These are phyloP conservation scores for Phylloporus rhodoxanthus DNA, from an alignment of 768 basidiomycete genomes.

Conservation along the genomic window DNA sequence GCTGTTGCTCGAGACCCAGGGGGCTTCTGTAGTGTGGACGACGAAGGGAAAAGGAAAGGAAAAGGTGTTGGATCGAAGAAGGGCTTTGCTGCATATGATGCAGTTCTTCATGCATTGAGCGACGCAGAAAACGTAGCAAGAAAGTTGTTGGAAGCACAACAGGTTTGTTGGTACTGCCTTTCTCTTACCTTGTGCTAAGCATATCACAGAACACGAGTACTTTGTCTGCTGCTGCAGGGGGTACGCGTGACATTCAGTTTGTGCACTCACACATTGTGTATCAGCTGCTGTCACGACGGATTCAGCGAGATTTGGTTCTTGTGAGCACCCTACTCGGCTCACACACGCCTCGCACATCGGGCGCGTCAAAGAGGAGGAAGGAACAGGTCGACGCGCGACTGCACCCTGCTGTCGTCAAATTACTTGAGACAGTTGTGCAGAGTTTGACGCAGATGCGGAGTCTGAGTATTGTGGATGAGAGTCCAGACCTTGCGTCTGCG, in stretches of 20 bases:
- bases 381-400: conserved; percentile 62
- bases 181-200: neutral
- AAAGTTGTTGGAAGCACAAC: conserved; percentile 77
- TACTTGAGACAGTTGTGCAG: conserved; percentile 81
- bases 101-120: conserved; percentile 74
- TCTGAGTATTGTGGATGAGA: conserved; percentile 82
- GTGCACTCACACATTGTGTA: conserved; percentile 85
- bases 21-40: conserved; percentile 24
- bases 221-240: conserved; percentile 34
- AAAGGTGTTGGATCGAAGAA: conserved; percentile 52
- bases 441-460: conserved; percentile 79
- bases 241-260: conserved; percentile 71
- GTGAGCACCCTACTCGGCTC: conserved; percentile 56
- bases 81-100: conserved; percentile 83
- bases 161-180: conserved; percentile 40
- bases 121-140: conserved; percentile 85
- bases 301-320: conserved; percentile 82
- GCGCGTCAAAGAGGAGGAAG: conserved; percentile 29
- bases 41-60: conserved; percentile 32
- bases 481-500: conserved; percentile 71
- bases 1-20: conserved; percentile 29
- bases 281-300: conserved; percentile 80
- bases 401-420: conserved; percentile 85
- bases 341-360: conserved; percentile 29
- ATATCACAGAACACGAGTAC: conserved; percentile 39